These are phyloP conservation scores for Populus hybrid DNA, from an alignment of 441 rosid species.

Conservation along the genomic window DNA sequence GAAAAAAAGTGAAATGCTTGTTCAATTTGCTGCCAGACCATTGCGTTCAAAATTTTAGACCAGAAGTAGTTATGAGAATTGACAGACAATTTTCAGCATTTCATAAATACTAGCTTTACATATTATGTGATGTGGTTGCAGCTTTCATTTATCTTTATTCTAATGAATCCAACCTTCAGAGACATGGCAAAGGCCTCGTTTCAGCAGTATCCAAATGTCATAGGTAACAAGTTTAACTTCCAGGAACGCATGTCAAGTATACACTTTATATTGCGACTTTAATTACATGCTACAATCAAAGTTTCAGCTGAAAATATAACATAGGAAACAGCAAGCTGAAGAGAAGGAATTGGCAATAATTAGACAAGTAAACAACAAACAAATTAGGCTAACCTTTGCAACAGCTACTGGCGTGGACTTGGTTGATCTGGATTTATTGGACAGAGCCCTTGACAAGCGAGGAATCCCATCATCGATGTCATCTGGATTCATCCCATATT, in stretches of 20 bases:
- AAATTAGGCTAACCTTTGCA: slow-evolving; percentile 54
- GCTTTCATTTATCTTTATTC: neutral
- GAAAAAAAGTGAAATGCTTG: neutral
- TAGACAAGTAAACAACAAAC: neutral
- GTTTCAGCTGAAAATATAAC: neutral
- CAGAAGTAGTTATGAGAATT: neutral
- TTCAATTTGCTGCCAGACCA: neutral
- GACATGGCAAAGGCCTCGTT: neutral
- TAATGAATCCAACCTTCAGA: neutral
- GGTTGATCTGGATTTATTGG: slow-evolving; percentile 71
- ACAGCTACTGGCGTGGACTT: slow-evolving; percentile 81
- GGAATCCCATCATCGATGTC: slow-evolving; percentile 77
- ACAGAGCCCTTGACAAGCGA: slow-evolving; percentile 54
- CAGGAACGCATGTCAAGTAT: slow-evolving; percentile 1
- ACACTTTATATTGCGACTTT: neutral
- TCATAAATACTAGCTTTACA: neutral
- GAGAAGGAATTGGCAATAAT: neutral
- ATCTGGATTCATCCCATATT: slow-evolving; percentile 39
- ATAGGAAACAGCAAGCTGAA: neutral
- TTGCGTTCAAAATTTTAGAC: neutral
- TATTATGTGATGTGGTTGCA: slow-evolving; percentile 2
- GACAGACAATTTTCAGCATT: neutral
- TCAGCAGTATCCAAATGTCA: neutral
- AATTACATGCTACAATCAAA: neutral
- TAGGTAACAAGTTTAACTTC: neutral